Evolutionary conservation across 2,329 filamentous ascomycete genomes (phyloP), one percentile per base, ranked within the genome.

Genomic region (Chaetomium sp.): DNA sequence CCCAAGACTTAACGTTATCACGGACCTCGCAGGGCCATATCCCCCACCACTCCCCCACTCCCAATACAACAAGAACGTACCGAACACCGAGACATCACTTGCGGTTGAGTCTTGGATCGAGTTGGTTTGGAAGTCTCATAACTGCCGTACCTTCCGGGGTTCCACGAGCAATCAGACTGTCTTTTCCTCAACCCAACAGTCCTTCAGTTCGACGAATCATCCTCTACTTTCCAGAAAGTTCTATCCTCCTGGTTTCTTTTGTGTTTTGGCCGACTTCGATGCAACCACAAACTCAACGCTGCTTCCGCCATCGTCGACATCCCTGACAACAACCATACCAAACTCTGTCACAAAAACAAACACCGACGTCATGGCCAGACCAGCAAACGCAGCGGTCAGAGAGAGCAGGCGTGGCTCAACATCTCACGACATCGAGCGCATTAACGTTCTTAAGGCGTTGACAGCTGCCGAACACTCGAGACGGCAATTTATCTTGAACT

Each of bases 401-500:
- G 62, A 65, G 52, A 51, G 35, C 35, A 54, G 61, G 34, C 62
- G 61, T 12, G 43, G 53, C 10, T 59, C 61, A 5, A 58, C 57
- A 2, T 51, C 56, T 1, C 42, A 53, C 35, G 62, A 62, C 33
- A 41, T 63, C n/a, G 62, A 63, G 49, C 60, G 59, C 32, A 57
- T 63, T 36, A 61, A 64, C 33, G 53, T 64, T 41, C 54, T 61
- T 19, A 63, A 63, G 41, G 63, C 63, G 19, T 48, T 65, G 44
- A 62, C 62, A 9, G 62, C 63, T 1, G 63, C 63, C 44, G 63
- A 65, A 48, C 58, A 65, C 41, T 65, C 63, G 6, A 49, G 63
- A 2, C 59, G 63, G 14, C 63, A 65, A 49, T 65, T 65, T 49
- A 57, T 65, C 12, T 46, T 65, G 46, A 65, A 64, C 52, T 65